Base-by-base conservation (phyloP, 1,284 basidiomycete genomes). In the Prillingera fragicola region DNA sequence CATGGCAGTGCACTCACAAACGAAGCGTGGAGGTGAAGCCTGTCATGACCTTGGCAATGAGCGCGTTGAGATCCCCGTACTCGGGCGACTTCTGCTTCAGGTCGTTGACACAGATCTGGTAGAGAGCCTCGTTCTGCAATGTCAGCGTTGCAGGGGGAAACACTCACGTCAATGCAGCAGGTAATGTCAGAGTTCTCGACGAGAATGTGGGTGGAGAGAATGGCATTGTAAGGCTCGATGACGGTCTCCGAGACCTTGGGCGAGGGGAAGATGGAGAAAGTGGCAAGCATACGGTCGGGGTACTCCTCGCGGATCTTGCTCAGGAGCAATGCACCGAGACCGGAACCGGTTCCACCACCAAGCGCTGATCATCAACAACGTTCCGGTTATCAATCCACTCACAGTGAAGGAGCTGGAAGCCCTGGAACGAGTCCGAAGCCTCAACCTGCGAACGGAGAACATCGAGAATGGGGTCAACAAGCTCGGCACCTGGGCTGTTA, bases 171-270 rank as follows among this genome's bases (percentile, higher is more conserved):
- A 42, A 95, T 81, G 68, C 87, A 88, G 59, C 94, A 81, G 4
- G 87, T 87, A 51, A 94, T 74, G 71, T 96, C 92, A 44, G 85
- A 82, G 70, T 87, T 87, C 59, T 96, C 91, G 13, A 94, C 80
- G 17, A 96, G 80, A 73, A 94, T 91, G 71, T 96, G 86, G 38
- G 89, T 75, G 2, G 91, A 89, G 12, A 97, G 79, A 38, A 90
- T 77, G 3, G 89, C 82, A 67, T 96, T 96, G 73, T 96, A 95
- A 8, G 73, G 71, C 74, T 96, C 92, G 27, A 96, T 89, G 43
- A 96, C 83, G 1, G 92, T 96, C 71, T 96, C 92, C 1, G 90
- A 94, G 6, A 95, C 88, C 71, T 89, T 90, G 3, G 92, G 90
- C 26, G 87, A 87, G 2, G 92, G 92, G 17, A 96, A 74, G 48